Evolutionary conservation across 495 filamentous ascomycete species (phyloP).

Genomic region (Lichina pygmaea): DNA sequence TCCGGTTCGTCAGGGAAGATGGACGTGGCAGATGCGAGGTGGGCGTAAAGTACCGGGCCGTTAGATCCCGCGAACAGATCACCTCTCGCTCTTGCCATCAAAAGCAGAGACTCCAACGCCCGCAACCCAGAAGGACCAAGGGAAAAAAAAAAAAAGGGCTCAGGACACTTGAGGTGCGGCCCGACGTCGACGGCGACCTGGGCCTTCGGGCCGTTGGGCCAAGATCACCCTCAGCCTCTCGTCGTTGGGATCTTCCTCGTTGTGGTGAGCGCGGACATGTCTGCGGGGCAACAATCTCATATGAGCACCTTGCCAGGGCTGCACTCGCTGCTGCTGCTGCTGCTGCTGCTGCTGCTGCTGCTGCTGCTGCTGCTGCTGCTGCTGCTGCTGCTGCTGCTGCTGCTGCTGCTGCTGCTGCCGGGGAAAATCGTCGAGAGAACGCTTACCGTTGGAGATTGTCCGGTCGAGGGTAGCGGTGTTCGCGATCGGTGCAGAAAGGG

Average conservation of each 20-base stretch:
- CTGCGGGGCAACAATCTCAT: slow-evolving; percentile 13
- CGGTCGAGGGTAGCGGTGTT: slow-evolving; percentile 89
- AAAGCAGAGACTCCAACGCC: too few relatives aligned
- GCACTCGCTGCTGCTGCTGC: background rate
- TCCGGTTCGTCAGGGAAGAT: too few relatives aligned
- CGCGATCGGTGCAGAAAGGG: slow-evolving; percentile 83
- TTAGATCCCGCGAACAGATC: too few relatives aligned
- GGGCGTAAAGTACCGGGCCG: too few relatives aligned
- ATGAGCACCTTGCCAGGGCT: too few relatives aligned
- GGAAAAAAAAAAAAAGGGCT: background rate
- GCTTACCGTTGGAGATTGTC: slow-evolving; percentile 89
- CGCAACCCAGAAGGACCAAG: too few relatives aligned
- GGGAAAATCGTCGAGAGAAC: background rate
- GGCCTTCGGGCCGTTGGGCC: slow-evolving; percentile 60
- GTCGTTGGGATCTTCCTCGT: slow-evolving; percentile 70
- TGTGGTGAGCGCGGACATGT: slow-evolving; percentile 72
- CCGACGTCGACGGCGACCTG: slow-evolving; percentile 52
- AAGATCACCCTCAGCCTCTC: slow-evolving; percentile 52
- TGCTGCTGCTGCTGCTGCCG: background rate
- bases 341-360: too few relatives aligned
- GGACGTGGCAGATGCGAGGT: too few relatives aligned
- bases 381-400: background rate
- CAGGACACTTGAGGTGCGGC: background rate
- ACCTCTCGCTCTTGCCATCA: too few relatives aligned
- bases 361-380: background rate